Evolutionary conservation across 805 yeast genomes (phyloP).

Genomic region (Candida lessepsii): DNA sequence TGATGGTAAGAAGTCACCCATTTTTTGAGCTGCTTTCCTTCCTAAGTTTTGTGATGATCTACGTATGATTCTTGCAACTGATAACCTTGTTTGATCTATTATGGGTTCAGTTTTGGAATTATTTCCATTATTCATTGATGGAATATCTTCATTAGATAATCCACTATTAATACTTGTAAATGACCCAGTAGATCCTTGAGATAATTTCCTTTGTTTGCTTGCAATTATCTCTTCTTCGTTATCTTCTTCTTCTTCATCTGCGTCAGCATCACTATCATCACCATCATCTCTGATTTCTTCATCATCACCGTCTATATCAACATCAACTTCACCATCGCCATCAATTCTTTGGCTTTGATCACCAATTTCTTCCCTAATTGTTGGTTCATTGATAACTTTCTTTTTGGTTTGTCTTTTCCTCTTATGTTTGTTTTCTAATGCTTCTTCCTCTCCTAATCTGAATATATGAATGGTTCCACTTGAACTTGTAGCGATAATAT

Average conservation of each 20-base stretch:
- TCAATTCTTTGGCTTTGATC: constrained; percentile 1
- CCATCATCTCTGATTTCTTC: constrained; percentile 11
- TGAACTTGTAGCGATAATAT: constrained; percentile 80
- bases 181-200: constrained; percentile 38
- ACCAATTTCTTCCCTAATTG: constrained; percentile 26
- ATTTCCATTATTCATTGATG: constrained; percentile 12
- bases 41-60: constrained; percentile 77
- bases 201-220: constrained; percentile 34
- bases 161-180: constrained; percentile 34
- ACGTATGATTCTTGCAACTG: constrained; percentile 73
- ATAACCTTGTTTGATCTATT: constrained; percentile 66
- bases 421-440: constrained; percentile 37
- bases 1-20: constrained; percentile 84
- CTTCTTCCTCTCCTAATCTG: constrained; percentile 58
- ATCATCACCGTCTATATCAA: constrained; percentile 15
- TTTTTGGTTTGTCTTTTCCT: constrained; percentile 21
- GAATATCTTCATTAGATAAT: constrained; percentile 23
- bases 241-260: constrained; percentile 21
- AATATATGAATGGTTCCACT: constrained; percentile 94
- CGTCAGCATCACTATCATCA: constrained; percentile 13
- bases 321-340: constrained; percentile 16
- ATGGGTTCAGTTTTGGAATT: constrained; percentile 52
- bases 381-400: constrained; percentile 18
- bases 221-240: constrained; percentile 20
- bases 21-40: constrained; percentile 77